Evolutionary conservation across 495 filamentous ascomycete genomes (phyloP).

Genomic region (Tuber microsphaerosporum): DNA sequence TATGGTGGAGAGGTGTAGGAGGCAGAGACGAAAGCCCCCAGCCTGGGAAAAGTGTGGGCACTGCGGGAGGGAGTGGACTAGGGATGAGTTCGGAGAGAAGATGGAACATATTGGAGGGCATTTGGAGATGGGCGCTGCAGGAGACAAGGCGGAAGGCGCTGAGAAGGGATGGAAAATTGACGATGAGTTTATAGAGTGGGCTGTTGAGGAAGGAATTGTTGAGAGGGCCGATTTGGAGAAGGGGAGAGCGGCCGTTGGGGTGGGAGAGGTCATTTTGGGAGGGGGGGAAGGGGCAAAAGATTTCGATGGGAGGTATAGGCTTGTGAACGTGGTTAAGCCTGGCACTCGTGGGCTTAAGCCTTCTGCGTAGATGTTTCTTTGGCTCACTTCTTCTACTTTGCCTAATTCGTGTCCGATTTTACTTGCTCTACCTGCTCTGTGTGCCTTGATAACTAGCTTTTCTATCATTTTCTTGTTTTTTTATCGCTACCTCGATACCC

Average conservation of each 20-base stretch:
- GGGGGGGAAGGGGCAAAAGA: background rate
- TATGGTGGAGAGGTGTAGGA: constrained; percentile 1
- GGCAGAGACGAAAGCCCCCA: background rate
- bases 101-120: background rate
- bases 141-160: background rate
- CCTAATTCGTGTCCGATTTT: background rate
- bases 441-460: background rate
- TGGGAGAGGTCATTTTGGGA: background rate
- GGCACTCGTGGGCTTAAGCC: constrained; percentile 4
- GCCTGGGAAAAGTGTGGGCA: background rate
- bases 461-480: background rate
- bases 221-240: constrained; percentile 44
- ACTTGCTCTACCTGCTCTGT: background rate
- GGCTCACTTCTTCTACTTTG: background rate
- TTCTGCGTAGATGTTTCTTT: background rate
- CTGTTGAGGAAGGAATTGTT: constrained; percentile 53
- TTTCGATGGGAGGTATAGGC: background rate
- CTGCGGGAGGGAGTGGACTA: background rate
- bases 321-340: background rate
- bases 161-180: constrained; percentile 52
- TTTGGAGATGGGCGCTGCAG: background rate
- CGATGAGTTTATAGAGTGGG: constrained; percentile 50
- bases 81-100: background rate
- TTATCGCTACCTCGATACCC: background rate
- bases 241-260: background rate